Percentiles rank a stretch among this genome's conserved stretches.
phyloP scores from a whole-genome alignment of 2,329 filamentous ascomycete genomes.

The Colletotrichum sp. region DNA sequence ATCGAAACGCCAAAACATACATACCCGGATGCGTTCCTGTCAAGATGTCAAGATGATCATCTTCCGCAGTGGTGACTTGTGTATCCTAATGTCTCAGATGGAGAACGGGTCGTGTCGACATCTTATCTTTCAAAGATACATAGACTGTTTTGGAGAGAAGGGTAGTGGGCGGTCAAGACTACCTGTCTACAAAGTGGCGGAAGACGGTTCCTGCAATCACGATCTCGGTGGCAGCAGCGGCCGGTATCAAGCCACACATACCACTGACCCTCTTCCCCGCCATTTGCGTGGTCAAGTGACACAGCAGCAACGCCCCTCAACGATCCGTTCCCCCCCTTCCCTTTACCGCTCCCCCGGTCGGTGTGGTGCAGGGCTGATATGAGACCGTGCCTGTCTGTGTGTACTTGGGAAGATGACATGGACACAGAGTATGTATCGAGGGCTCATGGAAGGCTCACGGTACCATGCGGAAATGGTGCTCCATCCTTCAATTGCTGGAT shows the following conservation, averaged over 20 bases:
- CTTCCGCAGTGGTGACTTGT: not conserved
- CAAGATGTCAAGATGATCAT: not conserved
- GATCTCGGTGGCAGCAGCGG: not conserved
- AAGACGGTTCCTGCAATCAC: not conserved
- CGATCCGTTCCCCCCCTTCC: not conserved
- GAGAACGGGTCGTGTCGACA: not conserved
- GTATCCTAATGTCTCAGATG: not conserved
- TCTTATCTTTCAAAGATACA: not conserved
- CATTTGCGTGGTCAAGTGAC: constrained; percentile 11
- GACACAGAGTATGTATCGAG: not conserved
- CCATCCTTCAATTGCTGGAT: not conserved
- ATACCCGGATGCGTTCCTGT: not conserved
- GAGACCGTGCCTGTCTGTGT: not conserved
- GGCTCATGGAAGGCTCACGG: not conserved
- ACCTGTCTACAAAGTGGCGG: not conserved
- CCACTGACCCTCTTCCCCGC: not conserved
- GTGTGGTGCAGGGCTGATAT: not conserved
- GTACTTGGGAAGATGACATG: not conserved
- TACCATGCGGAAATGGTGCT: not conserved
- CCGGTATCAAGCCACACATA: not conserved
- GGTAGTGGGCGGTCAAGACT: not conserved
- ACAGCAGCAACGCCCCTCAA: not conserved
- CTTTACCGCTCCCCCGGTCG: not conserved
- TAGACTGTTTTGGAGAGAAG: not conserved
- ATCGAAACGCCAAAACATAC: not conserved